phyloP scores from a whole-genome alignment of 495 filamentous ascomycete genomes.

The Aspergillus sparsus region DNA sequence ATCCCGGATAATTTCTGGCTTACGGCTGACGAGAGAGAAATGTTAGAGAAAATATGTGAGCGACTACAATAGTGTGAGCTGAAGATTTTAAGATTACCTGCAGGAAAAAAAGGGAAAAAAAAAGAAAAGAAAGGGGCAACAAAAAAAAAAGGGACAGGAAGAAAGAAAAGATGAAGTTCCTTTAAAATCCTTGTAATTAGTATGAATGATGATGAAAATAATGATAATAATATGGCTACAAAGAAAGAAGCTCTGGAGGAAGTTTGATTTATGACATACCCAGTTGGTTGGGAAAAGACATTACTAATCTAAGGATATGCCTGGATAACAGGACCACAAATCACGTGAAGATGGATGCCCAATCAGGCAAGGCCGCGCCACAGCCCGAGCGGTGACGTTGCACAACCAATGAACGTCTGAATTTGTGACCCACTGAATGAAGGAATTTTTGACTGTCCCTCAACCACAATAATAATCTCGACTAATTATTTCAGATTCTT shows the following conservation, averaged over 20 bases:
- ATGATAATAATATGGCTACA: too few relatives aligned
- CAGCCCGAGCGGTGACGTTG: constrained; percentile 34
- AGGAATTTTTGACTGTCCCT: constrained; percentile 31
- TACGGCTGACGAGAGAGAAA: constrained; percentile 33
- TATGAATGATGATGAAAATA: too few relatives aligned
- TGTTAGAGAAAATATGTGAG: constrained; percentile 36
- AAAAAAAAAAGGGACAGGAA: too few relatives aligned
- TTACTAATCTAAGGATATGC: constrained; percentile 16
- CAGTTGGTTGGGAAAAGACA: neutral
- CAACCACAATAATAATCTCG: constrained; percentile 7
- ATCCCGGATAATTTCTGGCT: constrained; percentile 41
- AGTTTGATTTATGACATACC: neutral
- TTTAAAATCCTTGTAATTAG: too few relatives aligned
- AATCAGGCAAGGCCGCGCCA: constrained; percentile 31
- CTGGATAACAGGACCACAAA: constrained; percentile 20
- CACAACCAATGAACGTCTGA: constrained; percentile 34
- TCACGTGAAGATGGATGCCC: constrained; percentile 30
- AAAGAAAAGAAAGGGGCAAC: too few relatives aligned
- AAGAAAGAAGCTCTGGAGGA: neutral
- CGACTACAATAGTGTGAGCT: constrained; percentile 26
- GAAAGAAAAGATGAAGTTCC: too few relatives aligned
- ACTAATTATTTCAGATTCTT: constrained; percentile 14
- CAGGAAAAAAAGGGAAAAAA: too few relatives aligned
- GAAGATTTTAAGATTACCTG: too few relatives aligned
- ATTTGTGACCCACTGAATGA: constrained; percentile 32